Evolutionary conservation across 352 stramenopile species (phyloP).

Genomic region (Phytopythium helicoides): DNA sequence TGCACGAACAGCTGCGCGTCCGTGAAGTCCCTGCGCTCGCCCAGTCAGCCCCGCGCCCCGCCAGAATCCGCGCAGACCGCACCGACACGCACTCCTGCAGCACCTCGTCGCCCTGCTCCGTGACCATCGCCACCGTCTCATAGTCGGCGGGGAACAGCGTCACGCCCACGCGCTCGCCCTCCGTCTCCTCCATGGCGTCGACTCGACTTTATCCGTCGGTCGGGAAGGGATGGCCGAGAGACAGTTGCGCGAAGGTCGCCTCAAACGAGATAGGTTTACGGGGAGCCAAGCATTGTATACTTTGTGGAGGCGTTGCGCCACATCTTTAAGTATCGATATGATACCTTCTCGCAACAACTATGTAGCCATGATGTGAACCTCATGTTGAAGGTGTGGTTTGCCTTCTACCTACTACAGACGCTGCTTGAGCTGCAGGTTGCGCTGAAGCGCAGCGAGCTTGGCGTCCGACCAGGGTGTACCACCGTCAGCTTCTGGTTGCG

Average conservation of each 20-base stretch:
- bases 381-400: no score
- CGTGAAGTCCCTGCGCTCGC: slow-evolving; percentile 65
- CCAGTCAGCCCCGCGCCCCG: slow-evolving; percentile 3
- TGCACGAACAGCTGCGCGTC: slow-evolving; percentile 82
- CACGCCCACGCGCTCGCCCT: slow-evolving; percentile 50
- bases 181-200: slow-evolving; percentile 55
- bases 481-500: slow-evolving; percentile 52
- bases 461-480: slow-evolving; percentile 73
- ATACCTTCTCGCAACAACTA: no score
- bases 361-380: no score
- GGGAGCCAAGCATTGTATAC: no score
- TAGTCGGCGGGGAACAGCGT: slow-evolving; percentile 82
- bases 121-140: slow-evolving; percentile 74
- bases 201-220: no score
- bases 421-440: slow-evolving; percentile 18
- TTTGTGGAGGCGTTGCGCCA: no score
- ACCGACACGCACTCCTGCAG: slow-evolving; percentile 50
- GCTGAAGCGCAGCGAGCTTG: slow-evolving; percentile 48
- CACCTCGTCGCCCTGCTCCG: slow-evolving; percentile 77
- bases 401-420: no score
- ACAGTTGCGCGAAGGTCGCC: no score
- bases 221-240: no score
- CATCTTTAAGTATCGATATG: no score
- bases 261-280: no score
- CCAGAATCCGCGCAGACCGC: no score